These are phyloP conservation scores for Starmerella stigmatis DNA, from an alignment of 805 yeast species.

Conservation along the genomic window DNA sequence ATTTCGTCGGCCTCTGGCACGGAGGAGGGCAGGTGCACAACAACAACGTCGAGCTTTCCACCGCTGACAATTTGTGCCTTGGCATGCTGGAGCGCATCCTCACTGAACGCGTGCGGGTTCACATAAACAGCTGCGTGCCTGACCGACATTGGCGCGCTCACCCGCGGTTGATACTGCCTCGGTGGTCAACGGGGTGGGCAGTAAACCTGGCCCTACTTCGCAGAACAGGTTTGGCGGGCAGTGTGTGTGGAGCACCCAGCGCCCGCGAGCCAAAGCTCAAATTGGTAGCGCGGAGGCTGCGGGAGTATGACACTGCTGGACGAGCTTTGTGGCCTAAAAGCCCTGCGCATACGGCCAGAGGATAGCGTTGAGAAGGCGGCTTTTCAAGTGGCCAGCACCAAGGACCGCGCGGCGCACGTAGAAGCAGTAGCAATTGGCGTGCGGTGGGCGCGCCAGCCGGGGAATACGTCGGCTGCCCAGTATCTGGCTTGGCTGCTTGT, in stretches of 20 bases:
- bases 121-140: slow-evolving; percentile 6
- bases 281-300: not conserved
- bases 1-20: slow-evolving; percentile 9
- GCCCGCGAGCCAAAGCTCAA: too few species aligned
- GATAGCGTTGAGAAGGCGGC: not conserved
- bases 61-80: not conserved
- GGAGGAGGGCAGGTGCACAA: slow-evolving; percentile 10
- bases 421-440: not conserved
- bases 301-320: not conserved
- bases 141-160: too few species aligned
- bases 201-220: too few species aligned
- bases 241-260: too few species aligned
- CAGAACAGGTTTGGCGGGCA: too few species aligned
- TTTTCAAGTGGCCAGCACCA: not conserved
- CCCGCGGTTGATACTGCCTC: not conserved
- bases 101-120: slow-evolving; percentile 3
- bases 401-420: not conserved
- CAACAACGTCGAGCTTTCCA: slow-evolving; percentile 19
- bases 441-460: not conserved
- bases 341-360: not conserved
- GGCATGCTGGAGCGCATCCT: slow-evolving; percentile 3
- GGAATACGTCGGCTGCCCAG: not conserved
- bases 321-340: not conserved
- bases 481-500: slow-evolving; percentile 14
- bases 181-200: too few species aligned